Base-by-base conservation (phyloP, 192 early-diverging fungal genomes). In the Pilaira anomala region DNA sequence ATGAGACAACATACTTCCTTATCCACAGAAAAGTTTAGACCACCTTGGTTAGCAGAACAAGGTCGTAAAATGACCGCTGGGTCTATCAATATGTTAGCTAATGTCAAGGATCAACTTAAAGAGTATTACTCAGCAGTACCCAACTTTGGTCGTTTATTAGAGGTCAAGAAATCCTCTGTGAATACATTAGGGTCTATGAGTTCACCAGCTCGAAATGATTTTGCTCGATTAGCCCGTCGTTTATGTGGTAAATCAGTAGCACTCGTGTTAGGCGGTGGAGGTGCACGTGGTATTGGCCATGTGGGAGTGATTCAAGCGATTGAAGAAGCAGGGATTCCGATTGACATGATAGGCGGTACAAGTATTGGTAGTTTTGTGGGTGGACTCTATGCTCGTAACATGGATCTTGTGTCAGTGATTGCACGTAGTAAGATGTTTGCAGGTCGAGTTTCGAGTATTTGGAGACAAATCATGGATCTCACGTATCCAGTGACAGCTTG, bases 321-420 rank as follows among this genome's bases (percentile, higher is more conserved):
- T 30, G 96, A 99, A 69, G 97, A 99, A 68, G 94, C 93, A 3
- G 97, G 97, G 0, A 91, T 99, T 36, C 96, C 96, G 2, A 87
- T 99, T 26, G 97, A 99, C 73, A 96, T 98, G 79, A 81, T 99
- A 49, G 96, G 97, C 25, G 97, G 97, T n/a, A 97, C 95, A 0
- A 91, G 88, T 56, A 98, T 98, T 65, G 97, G 97, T 11, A 84
- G 90, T n/a, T 93, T 98, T 68, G 90, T 98, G 56, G 89, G 91
- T 19, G 97, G 96, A 0, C 80, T 99, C 16, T 97, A 98, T 63
- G 94, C 96, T 13, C 78, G 88, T 30, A 89, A 92, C 41, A 83
- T 89, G 22, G 93, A 98, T 71, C 85, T 89, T 11, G 93, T 97
- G 30, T 80, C 90, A 1, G 90, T 94, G 11, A 83, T 93, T 65